phyloP scores from a whole-genome alignment of 805 yeast genomes.

The Tetrapisispora pingtungensis region DNA sequence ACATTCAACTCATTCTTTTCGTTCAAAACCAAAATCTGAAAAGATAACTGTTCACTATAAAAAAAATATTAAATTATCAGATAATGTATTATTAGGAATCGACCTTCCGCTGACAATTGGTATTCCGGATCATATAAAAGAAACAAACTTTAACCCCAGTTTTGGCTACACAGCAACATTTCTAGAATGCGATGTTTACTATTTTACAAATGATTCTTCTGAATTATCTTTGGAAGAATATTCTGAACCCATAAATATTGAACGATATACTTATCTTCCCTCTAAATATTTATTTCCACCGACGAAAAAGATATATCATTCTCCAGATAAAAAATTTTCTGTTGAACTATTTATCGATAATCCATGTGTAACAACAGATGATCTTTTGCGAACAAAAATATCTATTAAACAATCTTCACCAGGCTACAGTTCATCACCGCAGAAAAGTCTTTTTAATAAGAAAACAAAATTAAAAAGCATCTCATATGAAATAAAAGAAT shows the following conservation, averaged over 20 bases:
- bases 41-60: conserved; percentile 25
- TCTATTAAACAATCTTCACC: conserved; percentile 34
- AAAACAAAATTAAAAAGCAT: conserved; percentile 36
- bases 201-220: background rate
- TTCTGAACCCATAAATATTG: conserved; percentile 37
- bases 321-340: conserved; percentile 41
- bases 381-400: conserved; percentile 33
- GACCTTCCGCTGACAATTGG: conserved; percentile 53
- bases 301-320: conserved; percentile 33
- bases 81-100: conserved; percentile 33
- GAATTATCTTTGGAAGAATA: conserved; percentile 8
- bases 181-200: conserved; percentile 29
- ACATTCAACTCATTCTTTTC: conserved; percentile 24
- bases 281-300: conserved; percentile 47
- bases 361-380: conserved; percentile 51
- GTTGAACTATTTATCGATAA: conserved; percentile 39
- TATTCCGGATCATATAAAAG: conserved; percentile 41
- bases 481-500: conserved; percentile 41
- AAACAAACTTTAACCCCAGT: conserved; percentile 40
- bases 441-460: conserved; percentile 17
- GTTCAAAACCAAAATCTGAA: conserved; percentile 16
- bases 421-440: conserved; percentile 8
- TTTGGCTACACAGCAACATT: conserved; percentile 42
- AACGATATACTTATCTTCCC: conserved; percentile 48
- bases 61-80: conserved; percentile 17